These are phyloP conservation scores for Hordeum vulgare DNA, from an alignment of 176 grass and related monocot species.

Conservation along the genomic window MorexV3_pseudomolecules_assembly NC_058520.1:182464762-182465261, in stretches of 20 bases:
- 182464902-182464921: too few species aligned
- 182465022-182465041: background rate
- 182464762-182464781: background rate
- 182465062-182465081: background rate
- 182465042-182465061: background rate
- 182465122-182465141: constrained; percentile 1
- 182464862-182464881: background rate
- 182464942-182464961: background rate
- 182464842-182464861: background rate
- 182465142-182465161: too few species aligned
- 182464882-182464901: too few species aligned
- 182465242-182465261: too few species aligned
- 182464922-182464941: too few species aligned
- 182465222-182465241: too few species aligned
- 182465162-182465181: too few species aligned
- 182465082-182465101: background rate
- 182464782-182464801: background rate
- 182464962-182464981: background rate
- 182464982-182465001: background rate
- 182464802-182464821: background rate
- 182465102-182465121: background rate
- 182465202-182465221: too few species aligned
- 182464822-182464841: background rate
- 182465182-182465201: too few species aligned
- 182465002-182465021: background rate